These are phyloP conservation scores for Dendrobium catenatum DNA, from an alignment of 106 monocot species.

Conservation along the genomic window DNA sequence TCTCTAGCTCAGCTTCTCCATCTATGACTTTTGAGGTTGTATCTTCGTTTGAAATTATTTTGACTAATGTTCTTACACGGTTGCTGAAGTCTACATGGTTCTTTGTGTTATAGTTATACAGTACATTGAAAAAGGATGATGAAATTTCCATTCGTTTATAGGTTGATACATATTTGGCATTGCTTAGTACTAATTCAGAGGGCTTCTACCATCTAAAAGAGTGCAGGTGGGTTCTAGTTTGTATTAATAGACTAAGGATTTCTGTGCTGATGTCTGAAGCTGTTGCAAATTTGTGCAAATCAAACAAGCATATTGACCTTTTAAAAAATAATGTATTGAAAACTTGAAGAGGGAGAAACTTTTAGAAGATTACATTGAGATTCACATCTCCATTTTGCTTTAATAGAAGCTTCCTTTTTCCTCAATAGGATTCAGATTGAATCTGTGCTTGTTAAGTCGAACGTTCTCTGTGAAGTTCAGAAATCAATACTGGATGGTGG, in stretches of 20 bases:
- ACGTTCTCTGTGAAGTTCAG: slow-evolving; percentile 87
- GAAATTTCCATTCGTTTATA: slow-evolving; percentile 27
- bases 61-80: neutral
- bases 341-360: neutral
- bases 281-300: neutral
- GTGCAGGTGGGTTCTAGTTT: slow-evolving; percentile 52
- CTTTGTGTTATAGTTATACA: neutral
- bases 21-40: neutral
- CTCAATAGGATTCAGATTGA: slow-evolving; percentile 60
- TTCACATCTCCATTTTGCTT: neutral
- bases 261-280: neutral
- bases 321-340: neutral
- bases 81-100: neutral
- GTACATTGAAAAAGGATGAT: neutral
- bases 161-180: slow-evolving; percentile 77
- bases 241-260: neutral
- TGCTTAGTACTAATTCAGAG: slow-evolving; percentile 84
- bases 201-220: slow-evolving; percentile 94
- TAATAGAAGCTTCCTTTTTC: slow-evolving; percentile 2
- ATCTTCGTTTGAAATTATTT: neutral
- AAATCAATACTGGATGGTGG: slow-evolving; percentile 75
- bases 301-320: neutral
- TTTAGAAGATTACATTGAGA: neutral
- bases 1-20: slow-evolving; percentile 11
- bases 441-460: slow-evolving; percentile 70